Conservation (phyloP, 495 filamentous ascomycete genomes). For the Lichina pygmaea region DNA sequence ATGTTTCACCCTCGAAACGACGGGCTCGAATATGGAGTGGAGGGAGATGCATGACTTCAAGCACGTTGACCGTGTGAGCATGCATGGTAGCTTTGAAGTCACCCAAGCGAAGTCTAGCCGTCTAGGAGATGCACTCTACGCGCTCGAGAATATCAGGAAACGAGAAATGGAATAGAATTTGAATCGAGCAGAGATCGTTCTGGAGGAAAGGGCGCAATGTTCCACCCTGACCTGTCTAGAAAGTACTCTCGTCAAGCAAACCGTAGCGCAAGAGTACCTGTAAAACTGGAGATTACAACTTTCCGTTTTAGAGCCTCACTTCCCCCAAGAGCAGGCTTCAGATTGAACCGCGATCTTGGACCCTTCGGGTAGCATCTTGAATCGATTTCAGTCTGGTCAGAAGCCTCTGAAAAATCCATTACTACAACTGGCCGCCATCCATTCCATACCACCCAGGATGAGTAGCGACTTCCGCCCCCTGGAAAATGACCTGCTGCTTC, state of each 20-base stretch:
- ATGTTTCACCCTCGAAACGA: background rate
- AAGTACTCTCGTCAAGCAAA: background rate
- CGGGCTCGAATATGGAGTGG: background rate
- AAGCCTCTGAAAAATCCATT: too few relatives aligned
- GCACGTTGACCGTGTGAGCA: background rate
- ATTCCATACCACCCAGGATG: too few relatives aligned
- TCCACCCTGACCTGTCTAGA: too few relatives aligned
- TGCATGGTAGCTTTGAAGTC: conserved; percentile 1
- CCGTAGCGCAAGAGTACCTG: background rate
- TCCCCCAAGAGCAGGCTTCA: too few relatives aligned
- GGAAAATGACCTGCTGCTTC: conserved; percentile 70
- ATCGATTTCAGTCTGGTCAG: too few relatives aligned
- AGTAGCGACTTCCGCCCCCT: conserved; percentile 37
- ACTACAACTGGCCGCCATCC: too few relatives aligned
- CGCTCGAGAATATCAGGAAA: conserved; percentile 1
- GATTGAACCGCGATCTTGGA: too few relatives aligned
- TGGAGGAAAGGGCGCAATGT: too few relatives aligned
- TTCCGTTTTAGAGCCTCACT: too few relatives aligned
- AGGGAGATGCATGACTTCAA: background rate
- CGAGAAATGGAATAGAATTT: background rate
- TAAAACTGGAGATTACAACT: too few relatives aligned
- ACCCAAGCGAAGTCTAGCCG: background rate
- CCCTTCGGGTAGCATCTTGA: too few relatives aligned
- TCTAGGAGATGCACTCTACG: background rate
- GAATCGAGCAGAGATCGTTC: too few relatives aligned